phyloP scores from a whole-genome alignment of 1,284 basidiomycete species.

The Ganoderma lucidum region DNA sequence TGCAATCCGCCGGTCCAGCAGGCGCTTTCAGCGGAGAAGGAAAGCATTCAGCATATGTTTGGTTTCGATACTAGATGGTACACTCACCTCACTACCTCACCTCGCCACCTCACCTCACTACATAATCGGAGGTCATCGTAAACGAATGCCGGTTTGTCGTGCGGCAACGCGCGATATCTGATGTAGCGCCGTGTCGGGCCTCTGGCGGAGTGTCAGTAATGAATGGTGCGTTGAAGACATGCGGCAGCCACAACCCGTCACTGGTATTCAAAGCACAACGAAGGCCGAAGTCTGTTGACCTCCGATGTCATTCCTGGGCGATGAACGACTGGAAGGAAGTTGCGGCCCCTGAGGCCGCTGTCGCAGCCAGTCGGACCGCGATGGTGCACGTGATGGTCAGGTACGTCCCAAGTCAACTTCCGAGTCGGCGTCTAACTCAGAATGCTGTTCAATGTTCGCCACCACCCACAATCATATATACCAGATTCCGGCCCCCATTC shows the following conservation, averaged over 20 bases:
- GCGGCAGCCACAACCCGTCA: slow-evolving; percentile 11
- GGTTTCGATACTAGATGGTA: background rate
- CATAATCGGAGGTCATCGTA: background rate
- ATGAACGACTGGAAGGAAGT: slow-evolving; percentile 3
- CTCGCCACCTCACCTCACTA: too few species aligned
- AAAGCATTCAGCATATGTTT: background rate
- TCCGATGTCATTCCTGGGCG: slow-evolving; percentile 7
- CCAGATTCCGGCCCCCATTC: slow-evolving; percentile 16
- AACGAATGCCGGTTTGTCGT: background rate
- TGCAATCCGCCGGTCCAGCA: background rate
- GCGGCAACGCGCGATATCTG: slow-evolving; percentile 14
- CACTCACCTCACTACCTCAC: background rate
- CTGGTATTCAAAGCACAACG: background rate
- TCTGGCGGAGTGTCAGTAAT: background rate
- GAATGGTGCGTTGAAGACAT: slow-evolving; percentile 17
- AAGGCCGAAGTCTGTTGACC: background rate
- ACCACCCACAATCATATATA: slow-evolving; percentile 8
- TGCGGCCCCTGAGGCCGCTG: slow-evolving; percentile 11
- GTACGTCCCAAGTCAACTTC: background rate
- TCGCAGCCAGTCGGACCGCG: background rate
- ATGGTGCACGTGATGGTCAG: background rate
- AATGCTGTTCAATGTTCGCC: background rate
- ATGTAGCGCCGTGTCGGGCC: slow-evolving; percentile 10
- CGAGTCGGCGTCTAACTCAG: slow-evolving; percentile 3
- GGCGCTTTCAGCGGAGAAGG: background rate